Base-by-base conservation (phyloP, 2,329 filamentous ascomycete species). In the Arthrobotrys sphaeroides region DNA sequence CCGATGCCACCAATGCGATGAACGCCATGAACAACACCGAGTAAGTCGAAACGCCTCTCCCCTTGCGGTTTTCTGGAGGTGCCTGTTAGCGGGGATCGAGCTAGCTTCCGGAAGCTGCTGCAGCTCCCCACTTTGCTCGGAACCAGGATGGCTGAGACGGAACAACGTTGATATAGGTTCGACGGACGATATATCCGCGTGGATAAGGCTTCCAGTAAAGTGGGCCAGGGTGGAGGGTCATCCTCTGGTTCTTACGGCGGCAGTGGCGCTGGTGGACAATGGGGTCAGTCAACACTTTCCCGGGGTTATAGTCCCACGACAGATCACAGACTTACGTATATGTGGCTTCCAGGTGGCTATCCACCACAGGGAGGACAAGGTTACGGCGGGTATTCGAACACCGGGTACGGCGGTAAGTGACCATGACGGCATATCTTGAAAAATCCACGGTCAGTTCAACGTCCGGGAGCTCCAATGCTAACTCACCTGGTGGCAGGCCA, bases 141-240 rank as follows among this genome's bases (percentile, higher is more conserved):
- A 69, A 69, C 57, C 22, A 51, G 20, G 42, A 60, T 68, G 77
- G 49, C 47, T 78, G 77, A 79, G 79, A 78, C 79, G 73, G 73
- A 73, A 62, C 62, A 77, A 36, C 33, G 55, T 64, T 62, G 20
- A 70, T 70, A 68, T 79, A 96, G 94, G 81, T 97, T 97, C 83
- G 94, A 98, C 83, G 94, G 94, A 78, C 92, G 94, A 80, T 89
- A 88, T 78, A 97, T 99, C 83, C 93, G 94, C 80, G 94, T 99
- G 47, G 72, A 75, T 49, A 65, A 43, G 28, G 72, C 72, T 16
- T 65, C 72, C 40, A 75, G 64, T 78, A 94, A 97, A 31, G 57
- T 45, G 40, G 57, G 57, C 28, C 62, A 67, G 24, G 72, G 70
- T 43, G 64, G 70, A 49, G 62, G 49, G 47, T 53, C 45, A 12